Percentiles rank a stretch among this genome's conserved stretches.
phyloP scores from a whole-genome alignment of 139 green algal genomes.

The Tetraselmis chui region DNA sequence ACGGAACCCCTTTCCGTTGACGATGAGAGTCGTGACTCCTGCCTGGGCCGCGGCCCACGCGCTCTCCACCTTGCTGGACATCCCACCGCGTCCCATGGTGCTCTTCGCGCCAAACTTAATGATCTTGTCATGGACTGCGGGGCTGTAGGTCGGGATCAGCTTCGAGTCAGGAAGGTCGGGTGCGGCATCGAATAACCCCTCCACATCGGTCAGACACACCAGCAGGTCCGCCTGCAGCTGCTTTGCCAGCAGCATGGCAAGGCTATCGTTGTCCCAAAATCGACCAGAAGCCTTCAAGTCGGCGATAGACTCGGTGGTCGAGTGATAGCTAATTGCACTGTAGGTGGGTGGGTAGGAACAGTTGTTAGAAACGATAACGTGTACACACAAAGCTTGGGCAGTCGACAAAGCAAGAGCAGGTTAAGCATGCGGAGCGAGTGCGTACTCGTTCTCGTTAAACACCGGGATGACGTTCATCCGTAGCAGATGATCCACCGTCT shows the following conservation, averaged over 20 bases:
- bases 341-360: background rate
- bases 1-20: slow-evolving; percentile 30
- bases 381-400: background rate
- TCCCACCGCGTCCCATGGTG: slow-evolving; percentile 44
- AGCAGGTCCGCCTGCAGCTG: slow-evolving; percentile 52
- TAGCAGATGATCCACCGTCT: slow-evolving; percentile 39
- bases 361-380: background rate
- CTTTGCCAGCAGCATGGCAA: slow-evolving; percentile 45
- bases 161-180: slow-evolving; percentile 31
- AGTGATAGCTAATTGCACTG: background rate
- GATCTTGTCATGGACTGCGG: slow-evolving; percentile 29
- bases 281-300: background rate
- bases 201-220: slow-evolving; percentile 51
- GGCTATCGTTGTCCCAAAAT: slow-evolving; percentile 60
- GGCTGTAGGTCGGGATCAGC: slow-evolving; percentile 41
- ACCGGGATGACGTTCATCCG: slow-evolving; percentile 48
- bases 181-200: slow-evolving; percentile 46
- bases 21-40: slow-evolving; percentile 43
- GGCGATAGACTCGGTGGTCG: background rate
- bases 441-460: slow-evolving; percentile 65
- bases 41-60: slow-evolving; percentile 41
- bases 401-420: too few relatives aligned
- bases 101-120: slow-evolving; percentile 40
- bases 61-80: slow-evolving; percentile 47
- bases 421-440: too few relatives aligned